phyloP scores from a whole-genome alignment of 2,329 filamentous ascomycete species.

The Aureobasidium sp. region DNA sequence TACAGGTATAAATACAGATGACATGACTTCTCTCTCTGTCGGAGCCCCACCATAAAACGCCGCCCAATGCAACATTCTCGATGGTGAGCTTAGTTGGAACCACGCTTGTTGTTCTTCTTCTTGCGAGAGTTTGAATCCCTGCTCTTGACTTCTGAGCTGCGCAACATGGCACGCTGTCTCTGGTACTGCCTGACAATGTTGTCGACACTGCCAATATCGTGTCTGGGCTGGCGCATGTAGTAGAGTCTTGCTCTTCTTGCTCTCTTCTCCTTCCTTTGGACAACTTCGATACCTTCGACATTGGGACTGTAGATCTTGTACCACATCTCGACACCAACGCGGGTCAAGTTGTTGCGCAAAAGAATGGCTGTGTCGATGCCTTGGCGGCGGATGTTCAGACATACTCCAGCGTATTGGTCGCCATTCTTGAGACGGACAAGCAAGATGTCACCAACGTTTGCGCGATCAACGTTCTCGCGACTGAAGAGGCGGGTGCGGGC shows the following conservation, averaged over 20 bases:
- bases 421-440: conserved; percentile 78
- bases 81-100: conserved; percentile 18
- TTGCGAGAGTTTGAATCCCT: conserved; percentile 25
- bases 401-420: conserved; percentile 85
- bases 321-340: conserved; percentile 92
- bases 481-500: conserved; percentile 76
- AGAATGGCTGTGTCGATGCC: conserved; percentile 80
- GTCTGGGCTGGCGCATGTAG: conserved; percentile 81
- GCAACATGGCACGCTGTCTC: conserved; percentile 37
- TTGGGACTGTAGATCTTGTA: conserved; percentile 91
- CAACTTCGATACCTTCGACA: conserved; percentile 85
- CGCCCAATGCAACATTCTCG: conserved; percentile 12
- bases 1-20: conserved; percentile 13
- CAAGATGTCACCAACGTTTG: conserved; percentile 80
- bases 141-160: conserved; percentile 23
- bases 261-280: conserved; percentile 77
- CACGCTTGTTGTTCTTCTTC: conserved; percentile 29
- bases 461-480: conserved; percentile 67
- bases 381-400: conserved; percentile 73
- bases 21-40: background rate
- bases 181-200: conserved; percentile 64
- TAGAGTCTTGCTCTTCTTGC: conserved; percentile 81
- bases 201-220: conserved; percentile 82
- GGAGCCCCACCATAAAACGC: background rate
- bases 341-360: conserved; percentile 76